Evolutionary conservation across 2,329 filamentous ascomycete genomes (phyloP).

Genomic region (Incumbomyces delicatus): DNA sequence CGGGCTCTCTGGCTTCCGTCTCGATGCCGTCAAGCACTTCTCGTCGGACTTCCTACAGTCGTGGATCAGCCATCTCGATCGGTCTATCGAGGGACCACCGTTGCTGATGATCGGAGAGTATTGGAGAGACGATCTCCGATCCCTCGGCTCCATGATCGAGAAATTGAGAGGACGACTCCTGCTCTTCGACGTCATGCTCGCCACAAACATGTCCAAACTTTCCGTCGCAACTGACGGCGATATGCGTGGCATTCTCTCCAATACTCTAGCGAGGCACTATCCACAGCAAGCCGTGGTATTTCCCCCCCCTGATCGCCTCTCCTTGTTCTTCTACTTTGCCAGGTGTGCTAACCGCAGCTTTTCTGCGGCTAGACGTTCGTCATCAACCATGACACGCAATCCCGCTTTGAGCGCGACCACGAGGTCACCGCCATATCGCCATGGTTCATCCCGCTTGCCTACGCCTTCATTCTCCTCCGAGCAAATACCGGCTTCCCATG

Average conservation of each 20-base stretch:
- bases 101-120: slow-evolving; percentile 59
- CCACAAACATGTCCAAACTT: slow-evolving; percentile 56
- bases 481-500: slow-evolving; percentile 50
- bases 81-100: slow-evolving; percentile 39
- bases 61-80: slow-evolving; percentile 51
- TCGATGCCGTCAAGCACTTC: slow-evolving; percentile 66
- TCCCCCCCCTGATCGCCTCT: slow-evolving; percentile 1
- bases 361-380: slow-evolving; percentile 46
- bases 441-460: slow-evolving; percentile 65
- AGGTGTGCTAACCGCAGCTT: neutral
- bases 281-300: slow-evolving; percentile 50
- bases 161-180: slow-evolving; percentile 49
- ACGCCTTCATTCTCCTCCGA: slow-evolving; percentile 60
- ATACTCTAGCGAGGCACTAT: slow-evolving; percentile 45
- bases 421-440: slow-evolving; percentile 45
- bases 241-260: slow-evolving; percentile 52
- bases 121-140: slow-evolving; percentile 51
- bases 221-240: slow-evolving; percentile 50
- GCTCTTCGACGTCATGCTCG: slow-evolving; percentile 58
- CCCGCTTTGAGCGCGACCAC: slow-evolving; percentile 13
- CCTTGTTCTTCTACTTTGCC: neutral
- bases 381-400: slow-evolving; percentile 62
- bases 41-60: slow-evolving; percentile 54
- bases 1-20: slow-evolving; percentile 54
- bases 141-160: slow-evolving; percentile 49